Evolutionary conservation across 2,329 filamentous ascomycete species (phyloP).

Genomic region (Magnaporthiopsis incrustans): DNA sequence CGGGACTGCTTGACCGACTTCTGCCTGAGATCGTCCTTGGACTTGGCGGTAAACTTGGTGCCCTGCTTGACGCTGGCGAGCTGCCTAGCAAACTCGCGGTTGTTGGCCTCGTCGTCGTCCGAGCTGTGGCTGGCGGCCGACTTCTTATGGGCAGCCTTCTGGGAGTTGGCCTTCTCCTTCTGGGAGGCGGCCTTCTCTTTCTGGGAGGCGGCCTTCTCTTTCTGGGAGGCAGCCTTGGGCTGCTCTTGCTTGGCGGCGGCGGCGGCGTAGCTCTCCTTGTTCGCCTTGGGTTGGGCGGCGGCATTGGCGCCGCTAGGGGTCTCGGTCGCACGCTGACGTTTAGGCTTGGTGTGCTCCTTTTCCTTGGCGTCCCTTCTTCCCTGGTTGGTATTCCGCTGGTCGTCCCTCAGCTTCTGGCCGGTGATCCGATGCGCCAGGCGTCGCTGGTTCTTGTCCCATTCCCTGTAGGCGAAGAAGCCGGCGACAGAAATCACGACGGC

Average conservation of each 20-base stretch:
- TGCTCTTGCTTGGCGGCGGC: constrained; percentile 30
- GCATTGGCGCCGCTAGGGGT: not conserved
- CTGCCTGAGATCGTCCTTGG: constrained; percentile 53
- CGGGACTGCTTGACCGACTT: constrained; percentile 65
- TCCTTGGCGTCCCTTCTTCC: constrained; percentile 25
- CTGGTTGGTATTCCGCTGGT: constrained; percentile 23
- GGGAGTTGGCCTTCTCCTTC: constrained; percentile 7
- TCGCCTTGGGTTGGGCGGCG: constrained; percentile 1
- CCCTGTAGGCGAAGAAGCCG: constrained; percentile 17
- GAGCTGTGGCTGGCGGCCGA: constrained; percentile 32
- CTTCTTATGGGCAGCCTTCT: constrained; percentile 14
- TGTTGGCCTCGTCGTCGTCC: constrained; percentile 53
- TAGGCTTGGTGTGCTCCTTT: constrained; percentile 26
- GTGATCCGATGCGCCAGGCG: constrained; percentile 14
- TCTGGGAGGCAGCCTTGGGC: constrained; percentile 16
- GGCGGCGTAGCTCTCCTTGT: constrained; percentile 12
- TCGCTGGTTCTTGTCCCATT: constrained; percentile 17
- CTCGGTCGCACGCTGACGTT: constrained; percentile 30
- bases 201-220: constrained; percentile 4
- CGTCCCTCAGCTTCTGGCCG: constrained; percentile 19
- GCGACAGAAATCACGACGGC: constrained; percentile 19
- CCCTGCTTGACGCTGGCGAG: constrained; percentile 65
- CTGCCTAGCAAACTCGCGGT: constrained; percentile 69
- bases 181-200: constrained; percentile 3
- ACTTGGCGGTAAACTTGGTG: constrained; percentile 46